These are phyloP conservation scores for Acanthochlamys bracteata DNA, from an alignment of 106 monocot genomes.

Conservation along the genomic window DNA sequence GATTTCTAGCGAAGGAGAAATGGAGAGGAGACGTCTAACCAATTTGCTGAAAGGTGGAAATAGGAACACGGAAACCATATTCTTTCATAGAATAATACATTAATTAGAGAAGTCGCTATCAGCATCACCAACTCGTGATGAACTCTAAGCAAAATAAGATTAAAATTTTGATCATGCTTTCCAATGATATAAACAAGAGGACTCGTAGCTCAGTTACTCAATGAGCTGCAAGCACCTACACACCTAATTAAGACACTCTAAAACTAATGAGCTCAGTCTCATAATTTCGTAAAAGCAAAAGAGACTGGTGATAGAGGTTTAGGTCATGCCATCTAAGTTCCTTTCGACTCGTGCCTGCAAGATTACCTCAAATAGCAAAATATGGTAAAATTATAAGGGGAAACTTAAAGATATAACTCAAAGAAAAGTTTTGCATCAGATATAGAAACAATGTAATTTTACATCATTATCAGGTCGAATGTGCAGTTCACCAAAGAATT, in stretches of 20 bases:
- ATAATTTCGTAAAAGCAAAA: constrained; percentile 57
- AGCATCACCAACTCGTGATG: too few relatives aligned
- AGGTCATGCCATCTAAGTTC: constrained; percentile 84
- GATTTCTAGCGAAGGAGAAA: too few relatives aligned
- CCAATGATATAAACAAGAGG: too few relatives aligned
- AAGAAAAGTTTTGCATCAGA: background rate
- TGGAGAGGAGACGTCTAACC: too few relatives aligned
- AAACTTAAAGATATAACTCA: background rate
- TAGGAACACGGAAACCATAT: too few relatives aligned
- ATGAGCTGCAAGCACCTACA: too few relatives aligned
- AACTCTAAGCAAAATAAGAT: too few relatives aligned
- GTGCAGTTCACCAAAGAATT: constrained; percentile 87
- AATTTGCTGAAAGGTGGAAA: too few relatives aligned
- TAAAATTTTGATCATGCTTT: too few relatives aligned
- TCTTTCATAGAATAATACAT: too few relatives aligned
- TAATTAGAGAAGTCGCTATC: too few relatives aligned
- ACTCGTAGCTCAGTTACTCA: too few relatives aligned
- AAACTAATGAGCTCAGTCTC: constrained; percentile 28
- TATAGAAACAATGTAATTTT: background rate
- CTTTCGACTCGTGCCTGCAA: constrained; percentile 74
- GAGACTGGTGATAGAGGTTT: constrained; percentile 72
- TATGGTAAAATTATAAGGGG: background rate
- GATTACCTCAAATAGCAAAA: constrained; percentile 28
- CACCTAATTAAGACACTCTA: constrained; percentile 8
- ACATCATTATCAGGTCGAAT: constrained; percentile 53